Evolutionary conservation across 2,329 filamentous ascomycete species (phyloP).

Genomic region (Claviceps sp.): DNA sequence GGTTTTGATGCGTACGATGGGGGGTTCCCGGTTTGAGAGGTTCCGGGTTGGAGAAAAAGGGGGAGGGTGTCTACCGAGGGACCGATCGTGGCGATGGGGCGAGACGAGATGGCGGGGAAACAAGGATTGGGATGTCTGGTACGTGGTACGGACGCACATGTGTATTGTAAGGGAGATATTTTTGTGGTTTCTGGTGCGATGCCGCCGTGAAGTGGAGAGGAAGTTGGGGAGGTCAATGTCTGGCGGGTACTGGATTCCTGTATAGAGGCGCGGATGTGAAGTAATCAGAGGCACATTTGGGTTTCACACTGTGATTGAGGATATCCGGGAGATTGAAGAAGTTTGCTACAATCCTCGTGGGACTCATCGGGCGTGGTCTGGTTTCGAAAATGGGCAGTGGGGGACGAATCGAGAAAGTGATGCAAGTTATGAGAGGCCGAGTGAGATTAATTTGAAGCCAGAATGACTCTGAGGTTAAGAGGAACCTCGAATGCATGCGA

Average conservation of each 20-base stretch:
- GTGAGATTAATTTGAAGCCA: too few species aligned
- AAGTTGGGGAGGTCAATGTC: neutral
- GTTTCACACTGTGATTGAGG: neutral
- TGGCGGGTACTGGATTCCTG: neutral
- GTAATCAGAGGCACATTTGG: neutral
- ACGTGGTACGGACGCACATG: neutral
- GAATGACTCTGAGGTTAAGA: too few species aligned
- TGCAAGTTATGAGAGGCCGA: too few species aligned
- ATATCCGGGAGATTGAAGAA: neutral
- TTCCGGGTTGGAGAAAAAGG: neutral
- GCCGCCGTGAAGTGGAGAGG: neutral
- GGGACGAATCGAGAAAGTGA: too few species aligned
- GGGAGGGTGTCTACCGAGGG: neutral
- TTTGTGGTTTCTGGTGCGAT: neutral
- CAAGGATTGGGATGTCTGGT: neutral
- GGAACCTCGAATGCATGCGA: too few species aligned
- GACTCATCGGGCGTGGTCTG: neutral
- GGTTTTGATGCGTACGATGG: neutral
- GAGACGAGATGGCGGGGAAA: neutral
- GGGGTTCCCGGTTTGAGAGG: neutral
- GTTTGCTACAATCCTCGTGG: neutral
- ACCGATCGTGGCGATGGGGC: neutral
- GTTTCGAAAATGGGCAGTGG: too few species aligned
- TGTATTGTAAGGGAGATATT: neutral
- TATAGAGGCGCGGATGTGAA: neutral